Conservation (phyloP, 768 basidiomycete genomes). For the Clitopilus hobsonii region DNA sequence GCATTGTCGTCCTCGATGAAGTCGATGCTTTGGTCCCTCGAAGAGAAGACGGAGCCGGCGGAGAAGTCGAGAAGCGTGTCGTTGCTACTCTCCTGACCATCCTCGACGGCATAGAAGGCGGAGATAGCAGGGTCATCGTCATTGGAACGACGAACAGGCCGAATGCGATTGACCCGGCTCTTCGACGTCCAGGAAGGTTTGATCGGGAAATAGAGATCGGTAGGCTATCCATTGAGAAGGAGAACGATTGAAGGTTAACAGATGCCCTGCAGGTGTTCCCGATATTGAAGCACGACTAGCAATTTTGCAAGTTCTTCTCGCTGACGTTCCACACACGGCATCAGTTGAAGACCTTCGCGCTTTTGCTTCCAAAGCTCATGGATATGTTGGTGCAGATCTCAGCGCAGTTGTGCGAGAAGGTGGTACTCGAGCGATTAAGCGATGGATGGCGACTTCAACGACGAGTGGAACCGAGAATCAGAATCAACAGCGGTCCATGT, state of each 20-base stretch:
- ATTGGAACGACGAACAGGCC: constrained; percentile 96
- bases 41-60: constrained; percentile 84
- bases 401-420: constrained; percentile 90
- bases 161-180: constrained; percentile 92
- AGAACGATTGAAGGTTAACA: not conserved
- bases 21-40: constrained; percentile 92
- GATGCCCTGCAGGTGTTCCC: constrained; percentile 63
- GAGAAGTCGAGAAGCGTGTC: constrained; percentile 94
- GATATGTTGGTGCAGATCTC: constrained; percentile 96
- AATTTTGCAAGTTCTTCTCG: constrained; percentile 82
- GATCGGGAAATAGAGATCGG: constrained; percentile 97
- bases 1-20: constrained; percentile 94
- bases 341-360: constrained; percentile 51
- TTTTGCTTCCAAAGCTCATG: constrained; percentile 80
- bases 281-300: constrained; percentile 79
- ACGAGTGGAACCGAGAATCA: constrained; percentile 10
- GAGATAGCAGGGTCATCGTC: constrained; percentile 72
- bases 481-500: constrained; percentile 9
- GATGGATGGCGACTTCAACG: constrained; percentile 50
- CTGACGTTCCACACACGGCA: constrained; percentile 76
- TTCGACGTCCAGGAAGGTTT: constrained; percentile 86
- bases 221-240: constrained; percentile 19
- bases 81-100: constrained; percentile 93
- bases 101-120: constrained; percentile 82
- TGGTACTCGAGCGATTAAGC: constrained; percentile 87